Evolutionary conservation across 2,329 filamentous ascomycete species (phyloP), one percentile per base, ranked within the genome.

Genomic region (Exophiala spinifera): DNA sequence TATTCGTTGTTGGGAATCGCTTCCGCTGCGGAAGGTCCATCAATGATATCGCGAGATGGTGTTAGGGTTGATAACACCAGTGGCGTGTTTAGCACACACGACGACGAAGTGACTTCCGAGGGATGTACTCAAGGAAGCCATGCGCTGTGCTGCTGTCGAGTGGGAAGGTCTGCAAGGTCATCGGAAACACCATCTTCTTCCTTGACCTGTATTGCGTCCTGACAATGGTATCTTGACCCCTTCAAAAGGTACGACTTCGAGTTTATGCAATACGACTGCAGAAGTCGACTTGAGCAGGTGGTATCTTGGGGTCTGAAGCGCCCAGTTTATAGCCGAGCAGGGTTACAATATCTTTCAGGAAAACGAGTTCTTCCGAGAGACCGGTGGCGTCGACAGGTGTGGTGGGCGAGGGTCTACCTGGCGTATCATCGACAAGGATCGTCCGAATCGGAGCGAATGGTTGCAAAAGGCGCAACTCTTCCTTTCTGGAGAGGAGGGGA

Each of bases 391-490:
- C 6, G 25, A 31, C 25, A 5, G 25, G 25, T 31, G 25, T 31
- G 25, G 25, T 31, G 25, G 10, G 25, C 25, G 25, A 34, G n/a
- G 23, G 44, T 33, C 25, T 33, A 11, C 5, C 25, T 31, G 25
- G 25, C 44, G 25, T 46, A 19, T 46, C n/a, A 46, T 31, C 4
- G 10, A 31, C 13, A 15, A 14, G 33, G 13, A 20, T 48, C 46
- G 46, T 34, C 28, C 11, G 17, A 48, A 48, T 48, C 46, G 46
- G 46, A 33, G 44, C 44, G 44, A 46, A 31, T 34, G 31, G 15
- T 28, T 33, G 23, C 19, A 10, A 31, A 10, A 10, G 25, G 25
- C 11, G 2, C n/a, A 21, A 21, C 34, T 1, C 17, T 37, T 37
- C 13, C 3, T n/a, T 11, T 37, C 34, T 15, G 34, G 17, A 37